Evolutionary conservation across 2,329 filamentous ascomycete species (phyloP).

Genomic region (Ceratocystis ficicola): DNA sequence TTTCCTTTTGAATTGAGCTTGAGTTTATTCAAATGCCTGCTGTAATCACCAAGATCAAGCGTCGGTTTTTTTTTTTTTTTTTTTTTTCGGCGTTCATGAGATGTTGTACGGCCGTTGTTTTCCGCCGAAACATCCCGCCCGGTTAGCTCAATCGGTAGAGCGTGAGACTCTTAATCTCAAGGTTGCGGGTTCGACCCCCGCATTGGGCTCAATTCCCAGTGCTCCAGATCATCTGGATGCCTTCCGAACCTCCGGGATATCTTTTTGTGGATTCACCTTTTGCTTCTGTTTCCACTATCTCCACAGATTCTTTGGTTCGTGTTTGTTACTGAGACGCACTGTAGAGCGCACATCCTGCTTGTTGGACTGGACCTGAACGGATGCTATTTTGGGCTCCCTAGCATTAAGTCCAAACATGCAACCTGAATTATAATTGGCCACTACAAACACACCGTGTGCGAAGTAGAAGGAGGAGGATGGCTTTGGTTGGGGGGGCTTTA

Average conservation of each 20-base stretch:
- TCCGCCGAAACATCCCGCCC: constrained; percentile 29
- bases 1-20: background rate
- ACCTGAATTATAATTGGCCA: too few species aligned
- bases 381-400: too few species aligned
- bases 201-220: constrained; percentile 25
- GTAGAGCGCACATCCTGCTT: too few species aligned
- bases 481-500: too few species aligned
- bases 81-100: background rate
- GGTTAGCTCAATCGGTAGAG: constrained; percentile 61
- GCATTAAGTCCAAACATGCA: too few species aligned
- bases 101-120: background rate
- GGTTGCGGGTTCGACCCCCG: constrained; percentile 34
- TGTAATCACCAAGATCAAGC: too few species aligned
- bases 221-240: constrained; percentile 22
- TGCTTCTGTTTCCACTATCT: background rate
- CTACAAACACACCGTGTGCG: too few species aligned
- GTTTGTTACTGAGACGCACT: too few species aligned
- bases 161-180: constrained; percentile 54
- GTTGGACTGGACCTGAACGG: too few species aligned
- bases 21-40: too few species aligned
- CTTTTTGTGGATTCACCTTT: background rate
- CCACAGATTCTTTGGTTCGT: too few species aligned
- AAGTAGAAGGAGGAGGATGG: too few species aligned
- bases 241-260: constrained; percentile 7
- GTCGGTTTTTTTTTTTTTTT: background rate